A percentile compares a stretch with the other conserved stretches of the same genome.
Evolutionary conservation across 176 grass and related monocot species (phyloP).

Genomic region (Olyra latifolia): DNA sequence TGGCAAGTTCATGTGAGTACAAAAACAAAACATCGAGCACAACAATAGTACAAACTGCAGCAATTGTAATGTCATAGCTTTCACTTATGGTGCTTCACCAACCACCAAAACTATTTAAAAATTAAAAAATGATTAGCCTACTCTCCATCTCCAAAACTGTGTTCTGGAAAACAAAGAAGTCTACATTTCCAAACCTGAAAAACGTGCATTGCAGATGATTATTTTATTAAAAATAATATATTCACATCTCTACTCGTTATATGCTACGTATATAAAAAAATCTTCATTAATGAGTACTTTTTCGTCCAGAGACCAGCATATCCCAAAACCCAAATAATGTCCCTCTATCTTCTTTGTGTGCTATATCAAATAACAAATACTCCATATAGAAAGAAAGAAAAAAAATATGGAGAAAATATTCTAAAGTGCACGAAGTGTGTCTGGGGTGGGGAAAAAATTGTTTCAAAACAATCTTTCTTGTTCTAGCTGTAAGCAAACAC

Average conservation of each 20-base stretch:
- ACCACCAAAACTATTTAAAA: slow-evolving; percentile 14
- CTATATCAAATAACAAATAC: slow-evolving; percentile 21
- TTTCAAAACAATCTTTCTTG: not conserved
- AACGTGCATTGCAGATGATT: not conserved
- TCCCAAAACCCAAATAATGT: not conserved
- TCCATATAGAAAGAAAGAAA: not conserved
- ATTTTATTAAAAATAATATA: not conserved
- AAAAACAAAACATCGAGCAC: not conserved
- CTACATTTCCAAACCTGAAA: not conserved
- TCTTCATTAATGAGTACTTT: not conserved
- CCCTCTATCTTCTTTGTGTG: not conserved
- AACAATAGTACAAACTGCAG: not conserved
- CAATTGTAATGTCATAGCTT: not conserved
- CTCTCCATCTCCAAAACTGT: slow-evolving; percentile 11
- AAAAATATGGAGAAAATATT: not conserved
- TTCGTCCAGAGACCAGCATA: slow-evolving; percentile 4
- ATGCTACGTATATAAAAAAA: not conserved
- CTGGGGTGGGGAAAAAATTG: not conserved
- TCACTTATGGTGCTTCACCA: not conserved
- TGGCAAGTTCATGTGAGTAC: not conserved
- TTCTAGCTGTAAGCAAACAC: not conserved
- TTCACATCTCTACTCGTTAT: not conserved
- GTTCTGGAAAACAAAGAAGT: not conserved
- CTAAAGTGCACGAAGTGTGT: not conserved
- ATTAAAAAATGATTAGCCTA: not conserved